Evolutionary conservation across 257 asterid species (phyloP).

Genomic region (Ilex aquifolium): DNA sequence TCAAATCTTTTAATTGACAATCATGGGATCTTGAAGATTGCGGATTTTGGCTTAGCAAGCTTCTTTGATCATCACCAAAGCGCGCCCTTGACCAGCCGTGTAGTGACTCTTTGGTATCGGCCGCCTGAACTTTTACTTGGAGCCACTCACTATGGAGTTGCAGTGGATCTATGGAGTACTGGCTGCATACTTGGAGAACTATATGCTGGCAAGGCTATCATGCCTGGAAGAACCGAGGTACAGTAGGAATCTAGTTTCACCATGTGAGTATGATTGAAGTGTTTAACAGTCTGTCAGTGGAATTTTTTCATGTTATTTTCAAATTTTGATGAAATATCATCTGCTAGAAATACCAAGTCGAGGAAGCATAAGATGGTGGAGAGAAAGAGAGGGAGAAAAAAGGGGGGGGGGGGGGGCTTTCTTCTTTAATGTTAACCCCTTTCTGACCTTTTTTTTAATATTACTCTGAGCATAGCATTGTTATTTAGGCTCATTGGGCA

Average conservation of each 20-base stretch:
- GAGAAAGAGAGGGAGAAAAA: too few species aligned
- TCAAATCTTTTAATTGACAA: conserved; percentile 76
- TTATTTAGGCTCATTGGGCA: too few species aligned
- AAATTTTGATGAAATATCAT: background rate
- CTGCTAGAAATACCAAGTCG: too few species aligned
- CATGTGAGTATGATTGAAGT: conserved; percentile 1
- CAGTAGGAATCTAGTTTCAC: conserved; percentile 3
- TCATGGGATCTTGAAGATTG: conserved; percentile 75
- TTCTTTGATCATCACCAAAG: conserved; percentile 46
- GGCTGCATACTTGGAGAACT: conserved; percentile 94
- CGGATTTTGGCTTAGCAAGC: conserved; percentile 92
- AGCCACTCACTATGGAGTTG: conserved; percentile 73
- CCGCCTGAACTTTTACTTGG: conserved; percentile 97
- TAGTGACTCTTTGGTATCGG: conserved; percentile 94
- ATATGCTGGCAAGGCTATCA: conserved; percentile 75
- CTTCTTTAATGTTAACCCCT: too few species aligned
- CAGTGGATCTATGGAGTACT: conserved; percentile 86
- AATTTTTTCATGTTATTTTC: background rate
- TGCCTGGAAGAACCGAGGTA: conserved; percentile 99
- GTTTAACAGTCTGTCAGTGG: background rate
- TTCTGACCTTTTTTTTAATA: too few species aligned
- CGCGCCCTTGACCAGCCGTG: conserved; percentile 80
- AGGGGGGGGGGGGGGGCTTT: too few species aligned
- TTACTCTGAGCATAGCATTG: too few species aligned
- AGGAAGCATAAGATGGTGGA: too few species aligned